phyloP scores from a whole-genome alignment of 2,329 filamentous ascomycete genomes.

The Trichoderma guizhouense region DNA sequence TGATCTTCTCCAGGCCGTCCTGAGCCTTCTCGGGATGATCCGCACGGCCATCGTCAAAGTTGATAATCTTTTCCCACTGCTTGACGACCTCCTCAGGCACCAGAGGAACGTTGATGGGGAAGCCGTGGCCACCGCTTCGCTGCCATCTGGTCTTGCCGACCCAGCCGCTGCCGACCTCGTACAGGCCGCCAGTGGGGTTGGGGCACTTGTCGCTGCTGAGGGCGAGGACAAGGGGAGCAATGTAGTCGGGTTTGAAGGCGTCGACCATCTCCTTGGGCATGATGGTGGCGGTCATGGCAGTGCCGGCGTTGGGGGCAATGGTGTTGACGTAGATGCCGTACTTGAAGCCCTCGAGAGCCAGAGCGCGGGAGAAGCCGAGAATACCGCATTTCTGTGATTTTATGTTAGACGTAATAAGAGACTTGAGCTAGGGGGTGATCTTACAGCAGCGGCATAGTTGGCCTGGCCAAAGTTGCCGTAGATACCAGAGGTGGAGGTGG shows the following conservation, averaged over 20 bases:
- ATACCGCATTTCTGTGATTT: constrained; percentile 78
- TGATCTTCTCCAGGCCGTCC: constrained; percentile 71
- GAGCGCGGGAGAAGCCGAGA: constrained; percentile 87
- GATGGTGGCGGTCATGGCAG: constrained; percentile 88
- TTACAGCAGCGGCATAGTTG: constrained; percentile 88
- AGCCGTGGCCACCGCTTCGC: constrained; percentile 81
- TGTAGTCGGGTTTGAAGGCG: constrained; percentile 98
- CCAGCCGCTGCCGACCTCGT: constrained; percentile 95
- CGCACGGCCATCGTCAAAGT: constrained; percentile 83
- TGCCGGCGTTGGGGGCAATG: constrained; percentile 95
- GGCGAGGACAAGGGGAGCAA: constrained; percentile 86
- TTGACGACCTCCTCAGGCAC: constrained; percentile 80
- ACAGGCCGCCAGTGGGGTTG: constrained; percentile 79
- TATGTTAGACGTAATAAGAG: not conserved
- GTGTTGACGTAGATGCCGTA: constrained; percentile 99
- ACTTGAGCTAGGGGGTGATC: constrained; percentile 30
- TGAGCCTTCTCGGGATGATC: constrained; percentile 80
- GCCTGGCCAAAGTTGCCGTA: constrained; percentile 99
- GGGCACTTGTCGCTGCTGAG: constrained; percentile 84
- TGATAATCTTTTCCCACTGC: constrained; percentile 72
- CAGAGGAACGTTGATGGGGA: constrained; percentile 80
- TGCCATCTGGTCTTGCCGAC: constrained; percentile 91
- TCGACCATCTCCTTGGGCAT: constrained; percentile 97
- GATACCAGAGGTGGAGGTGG: constrained; percentile 92
- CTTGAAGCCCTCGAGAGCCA: constrained; percentile 90